phyloP scores from a whole-genome alignment of 2,329 filamentous ascomycete species.

The Venturia oleaginea region DNA sequence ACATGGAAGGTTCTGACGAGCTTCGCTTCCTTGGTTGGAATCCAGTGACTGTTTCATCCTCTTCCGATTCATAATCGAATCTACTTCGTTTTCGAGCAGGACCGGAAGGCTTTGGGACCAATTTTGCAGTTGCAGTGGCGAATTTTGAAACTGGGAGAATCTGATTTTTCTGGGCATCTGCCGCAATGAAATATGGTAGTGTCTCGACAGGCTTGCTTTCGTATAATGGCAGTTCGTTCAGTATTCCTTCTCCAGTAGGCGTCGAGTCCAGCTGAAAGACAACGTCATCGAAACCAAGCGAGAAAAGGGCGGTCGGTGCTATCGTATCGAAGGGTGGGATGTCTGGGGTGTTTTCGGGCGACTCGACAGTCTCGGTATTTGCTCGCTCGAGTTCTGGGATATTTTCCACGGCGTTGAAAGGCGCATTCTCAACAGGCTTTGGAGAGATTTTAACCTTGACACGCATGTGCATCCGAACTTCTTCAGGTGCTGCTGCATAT shows the following conservation, averaged over 20 bases:
- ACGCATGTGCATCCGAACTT: slow-evolving; percentile 59
- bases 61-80: slow-evolving; percentile 74
- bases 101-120: slow-evolving; percentile 57
- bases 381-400: slow-evolving; percentile 30
- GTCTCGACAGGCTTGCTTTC: slow-evolving; percentile 41
- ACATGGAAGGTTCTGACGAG: slow-evolving; percentile 35
- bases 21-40: slow-evolving; percentile 31
- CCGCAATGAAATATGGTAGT: slow-evolving; percentile 38
- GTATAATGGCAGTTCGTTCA: slow-evolving; percentile 76
- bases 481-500: slow-evolving; percentile 59
- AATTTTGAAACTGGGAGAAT: slow-evolving; percentile 80
- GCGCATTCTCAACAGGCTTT: slow-evolving; percentile 12
- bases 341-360: slow-evolving; percentile 19
- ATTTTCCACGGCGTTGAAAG: slow-evolving; percentile 24
- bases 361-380: slow-evolving; percentile 6
- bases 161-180: slow-evolving; percentile 41
- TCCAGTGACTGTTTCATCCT: slow-evolving; percentile 20
- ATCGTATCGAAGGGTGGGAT: slow-evolving; percentile 33
- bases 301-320: slow-evolving; percentile 72
- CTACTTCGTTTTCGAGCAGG: slow-evolving; percentile 69
- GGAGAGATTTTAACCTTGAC: slow-evolving; percentile 44
- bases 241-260: slow-evolving; percentile 62
- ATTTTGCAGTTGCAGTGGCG: slow-evolving; percentile 68
- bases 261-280: slow-evolving; percentile 70
- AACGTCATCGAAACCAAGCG: slow-evolving; percentile 71